These are phyloP conservation scores for Thinopyrum elongatum DNA, from an alignment of 176 grass and related monocot species.

Conservation along the genomic window DNA sequence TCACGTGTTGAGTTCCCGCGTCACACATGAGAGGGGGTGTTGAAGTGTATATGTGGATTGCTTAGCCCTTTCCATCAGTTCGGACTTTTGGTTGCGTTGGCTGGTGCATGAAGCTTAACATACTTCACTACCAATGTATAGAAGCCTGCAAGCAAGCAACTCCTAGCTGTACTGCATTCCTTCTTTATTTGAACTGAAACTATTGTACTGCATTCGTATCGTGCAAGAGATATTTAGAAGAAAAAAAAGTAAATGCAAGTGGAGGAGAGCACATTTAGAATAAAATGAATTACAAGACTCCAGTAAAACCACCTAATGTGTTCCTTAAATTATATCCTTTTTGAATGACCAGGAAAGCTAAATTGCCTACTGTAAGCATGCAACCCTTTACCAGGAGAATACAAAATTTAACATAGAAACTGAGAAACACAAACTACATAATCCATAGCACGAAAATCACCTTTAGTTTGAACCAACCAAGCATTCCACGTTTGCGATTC, in stretches of 20 bases:
- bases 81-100: no score
- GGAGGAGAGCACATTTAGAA: neutral
- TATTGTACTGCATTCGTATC: neutral
- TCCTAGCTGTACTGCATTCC: neutral
- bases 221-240: neutral
- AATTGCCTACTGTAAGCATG: neutral
- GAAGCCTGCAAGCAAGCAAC: neutral
- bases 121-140: neutral
- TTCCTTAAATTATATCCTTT: neutral
- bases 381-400: neutral
- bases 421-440: neutral
- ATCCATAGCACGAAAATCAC: conserved; percentile 38
- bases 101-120: no score
- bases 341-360: neutral
- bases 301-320: neutral
- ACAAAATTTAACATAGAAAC: conserved; percentile 1
- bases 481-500: conserved; percentile 85
- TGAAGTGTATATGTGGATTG: no score
- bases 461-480: conserved; percentile 97
- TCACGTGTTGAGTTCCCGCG: no score
- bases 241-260: neutral
- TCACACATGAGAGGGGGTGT: no score
- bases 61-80: no score
- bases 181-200: neutral
- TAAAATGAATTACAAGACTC: neutral